phyloP scores from a whole-genome alignment of 1,284 basidiomycete genomes.

The Waitea zeae region DNA sequence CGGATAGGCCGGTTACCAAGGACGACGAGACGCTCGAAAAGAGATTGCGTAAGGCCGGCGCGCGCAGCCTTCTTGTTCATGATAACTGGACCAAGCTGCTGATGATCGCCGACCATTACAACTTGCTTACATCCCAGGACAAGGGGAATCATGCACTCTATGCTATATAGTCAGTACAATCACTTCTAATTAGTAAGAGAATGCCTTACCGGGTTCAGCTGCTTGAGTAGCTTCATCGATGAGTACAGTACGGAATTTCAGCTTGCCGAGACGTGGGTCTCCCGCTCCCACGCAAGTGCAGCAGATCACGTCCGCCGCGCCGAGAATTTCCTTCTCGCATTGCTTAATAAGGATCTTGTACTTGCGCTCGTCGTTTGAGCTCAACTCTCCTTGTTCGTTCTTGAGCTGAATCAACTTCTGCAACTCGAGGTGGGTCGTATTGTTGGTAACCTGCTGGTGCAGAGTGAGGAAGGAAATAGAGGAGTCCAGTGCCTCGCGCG shows the following conservation, averaged over 20 bases:
- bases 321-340: constrained; percentile 94
- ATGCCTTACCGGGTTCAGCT: constrained; percentile 75
- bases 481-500: constrained; percentile 91
- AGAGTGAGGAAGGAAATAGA: constrained; percentile 87
- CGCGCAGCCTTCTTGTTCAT: constrained; percentile 99
- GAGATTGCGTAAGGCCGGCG: constrained; percentile 91
- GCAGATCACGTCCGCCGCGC: constrained; percentile 94
- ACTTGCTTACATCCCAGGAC: constrained; percentile 98
- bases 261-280: constrained; percentile 86
- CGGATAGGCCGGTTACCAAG: constrained; percentile 95
- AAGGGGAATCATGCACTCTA: constrained; percentile 98
- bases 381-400: constrained; percentile 94
- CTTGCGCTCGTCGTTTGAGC: constrained; percentile 92
- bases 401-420: constrained; percentile 97
- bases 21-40: constrained; percentile 94
- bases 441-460: constrained; percentile 95
- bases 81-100: constrained; percentile 97
- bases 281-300: constrained; percentile 97
- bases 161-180: constrained; percentile 7
- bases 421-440: constrained; percentile 84
- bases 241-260: constrained; percentile 96
- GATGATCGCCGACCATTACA: constrained; percentile 95
- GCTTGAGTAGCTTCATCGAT: constrained; percentile 99
- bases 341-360: constrained; percentile 91
- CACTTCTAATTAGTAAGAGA: too few species aligned